Conservation (phyloP, 2,329 filamentous ascomycete species). For the Phaeosphaeriaceae sp. region DNA sequence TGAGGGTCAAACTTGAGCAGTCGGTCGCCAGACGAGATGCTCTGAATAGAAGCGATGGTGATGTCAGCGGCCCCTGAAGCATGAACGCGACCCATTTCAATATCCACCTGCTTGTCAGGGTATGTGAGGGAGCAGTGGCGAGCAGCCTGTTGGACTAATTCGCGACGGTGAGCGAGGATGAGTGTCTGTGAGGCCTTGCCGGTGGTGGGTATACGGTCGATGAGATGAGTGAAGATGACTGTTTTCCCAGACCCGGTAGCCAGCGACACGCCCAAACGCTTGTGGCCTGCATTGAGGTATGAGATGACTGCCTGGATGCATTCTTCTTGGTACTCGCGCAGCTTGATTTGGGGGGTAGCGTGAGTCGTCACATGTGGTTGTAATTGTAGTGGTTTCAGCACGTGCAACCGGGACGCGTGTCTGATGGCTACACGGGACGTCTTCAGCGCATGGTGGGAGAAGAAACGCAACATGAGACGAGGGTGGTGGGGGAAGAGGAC, state of each 20-base stretch:
- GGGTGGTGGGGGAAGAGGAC: conserved; percentile 14
- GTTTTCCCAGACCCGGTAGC: conserved; percentile 92
- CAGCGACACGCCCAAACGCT: conserved; percentile 81
- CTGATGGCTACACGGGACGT: conserved; percentile 13
- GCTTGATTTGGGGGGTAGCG: conserved; percentile 56
- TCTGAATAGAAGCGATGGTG: conserved; percentile 88
- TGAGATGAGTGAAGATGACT: conserved; percentile 95
- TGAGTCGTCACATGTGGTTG: too few relatives aligned
- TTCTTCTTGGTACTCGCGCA: conserved; percentile 89
- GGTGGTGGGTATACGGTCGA: conserved; percentile 72
- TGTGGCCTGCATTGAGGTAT: conserved; percentile 73
- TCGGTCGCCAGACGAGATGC: conserved; percentile 76
- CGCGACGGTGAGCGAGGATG: conserved; percentile 88
- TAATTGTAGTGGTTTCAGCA: not conserved
- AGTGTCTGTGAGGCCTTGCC: conserved; percentile 75
- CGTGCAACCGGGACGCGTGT: conserved; percentile 22
- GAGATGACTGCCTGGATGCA: conserved; percentile 82
- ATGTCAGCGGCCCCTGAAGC: conserved; percentile 87
- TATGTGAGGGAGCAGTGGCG: conserved; percentile 82
- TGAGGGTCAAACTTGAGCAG: conserved; percentile 81
- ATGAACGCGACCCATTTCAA: conserved; percentile 85
- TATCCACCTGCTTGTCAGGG: conserved; percentile 78
- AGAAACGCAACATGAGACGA: conserved; percentile 38
- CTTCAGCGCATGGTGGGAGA: conserved; percentile 39
- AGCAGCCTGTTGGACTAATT: conserved; percentile 93